Base-by-base conservation (phyloP, 2,329 filamentous ascomycete species). In the Chaetomium sp. region DNA sequence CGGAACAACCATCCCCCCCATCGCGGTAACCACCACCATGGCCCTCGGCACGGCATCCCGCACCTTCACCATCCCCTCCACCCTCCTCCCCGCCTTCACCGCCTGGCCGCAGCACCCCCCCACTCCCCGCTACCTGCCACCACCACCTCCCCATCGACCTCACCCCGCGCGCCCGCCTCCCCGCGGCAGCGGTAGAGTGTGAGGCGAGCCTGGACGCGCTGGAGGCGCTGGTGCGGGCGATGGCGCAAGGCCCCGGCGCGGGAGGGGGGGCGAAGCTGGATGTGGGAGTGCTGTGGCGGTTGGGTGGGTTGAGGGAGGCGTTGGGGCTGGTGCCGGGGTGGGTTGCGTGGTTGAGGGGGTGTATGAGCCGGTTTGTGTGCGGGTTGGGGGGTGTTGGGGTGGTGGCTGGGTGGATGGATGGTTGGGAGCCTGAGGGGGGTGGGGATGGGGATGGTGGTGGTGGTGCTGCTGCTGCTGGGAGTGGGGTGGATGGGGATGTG, bases 251-350 rank as follows among this genome's bases (percentile, higher is more conserved):
- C n/a, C n/a, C n/a, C n/a, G n/a, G n/a, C n/a, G 45, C 38, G 38
- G 16, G 38, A 5, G 42, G 19, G 4, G 4, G 35, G 35, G 13
- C 4, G 12, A 5, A 19, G 16, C 27, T 50, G 21, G 25, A 12
- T 16, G 33, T 64, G 4, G 61, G 54, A 13, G 29, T 19, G 31
- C 27, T 66, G 12, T 66, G 61, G 51, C 57, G 62, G 29, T 7
- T 66, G 2, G 57, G 25, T 7, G 49, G 54, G 25, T 12, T 64
- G 21, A 25, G 38, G 12, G 19, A 16, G 1, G 51, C 13, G 4
- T 6, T 66, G 2, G 51, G 56, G 2, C 1, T 66, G 2, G 35
- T 25, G 2, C 19, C 21, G 7, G 21, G 16, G 4, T 61, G 47
- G 7, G 53, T 55, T 21, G 31, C 10, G 10, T 63, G 57, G 50